Conservation (phyloP, 129 eudicot genomes). For the Saussurea involucrata region DNA sequence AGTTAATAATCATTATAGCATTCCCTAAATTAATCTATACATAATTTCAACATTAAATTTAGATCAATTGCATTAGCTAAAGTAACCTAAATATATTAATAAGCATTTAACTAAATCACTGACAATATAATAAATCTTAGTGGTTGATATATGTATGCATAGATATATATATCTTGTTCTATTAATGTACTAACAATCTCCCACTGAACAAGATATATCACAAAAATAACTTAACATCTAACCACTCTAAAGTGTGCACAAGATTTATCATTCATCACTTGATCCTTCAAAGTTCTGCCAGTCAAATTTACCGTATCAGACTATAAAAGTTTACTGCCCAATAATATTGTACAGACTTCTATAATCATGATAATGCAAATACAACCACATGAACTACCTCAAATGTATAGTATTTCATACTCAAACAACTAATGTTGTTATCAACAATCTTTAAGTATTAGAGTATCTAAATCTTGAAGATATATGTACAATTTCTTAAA, state of each 20-base stretch:
- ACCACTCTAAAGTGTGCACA: not conserved
- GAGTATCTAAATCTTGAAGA: not conserved
- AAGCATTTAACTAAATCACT: too few relatives aligned
- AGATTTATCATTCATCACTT: not conserved
- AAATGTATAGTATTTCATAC: not conserved
- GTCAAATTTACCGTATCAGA: too few relatives aligned
- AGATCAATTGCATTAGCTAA: too few relatives aligned
- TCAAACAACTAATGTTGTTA: not conserved
- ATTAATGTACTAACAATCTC: not conserved
- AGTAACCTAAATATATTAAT: too few relatives aligned
- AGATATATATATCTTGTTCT: too few relatives aligned
- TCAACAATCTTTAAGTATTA: not conserved
- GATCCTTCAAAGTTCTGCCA: not conserved
- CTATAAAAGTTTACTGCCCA: not conserved
- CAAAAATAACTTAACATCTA: not conserved
- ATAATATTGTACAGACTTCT: not conserved
- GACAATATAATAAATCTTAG: too few relatives aligned
- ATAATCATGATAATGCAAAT: not conserved
- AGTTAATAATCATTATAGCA: too few relatives aligned
- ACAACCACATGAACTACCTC: too few relatives aligned
- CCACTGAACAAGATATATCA: not conserved
- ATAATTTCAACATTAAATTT: too few relatives aligned
- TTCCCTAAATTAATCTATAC: too few relatives aligned
- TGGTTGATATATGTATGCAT: too few relatives aligned
- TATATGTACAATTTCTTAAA: not conserved